Base-by-base conservation (phyloP, 2,329 filamentous ascomycete genomes). In the Alternaria conjuncta region DNA sequence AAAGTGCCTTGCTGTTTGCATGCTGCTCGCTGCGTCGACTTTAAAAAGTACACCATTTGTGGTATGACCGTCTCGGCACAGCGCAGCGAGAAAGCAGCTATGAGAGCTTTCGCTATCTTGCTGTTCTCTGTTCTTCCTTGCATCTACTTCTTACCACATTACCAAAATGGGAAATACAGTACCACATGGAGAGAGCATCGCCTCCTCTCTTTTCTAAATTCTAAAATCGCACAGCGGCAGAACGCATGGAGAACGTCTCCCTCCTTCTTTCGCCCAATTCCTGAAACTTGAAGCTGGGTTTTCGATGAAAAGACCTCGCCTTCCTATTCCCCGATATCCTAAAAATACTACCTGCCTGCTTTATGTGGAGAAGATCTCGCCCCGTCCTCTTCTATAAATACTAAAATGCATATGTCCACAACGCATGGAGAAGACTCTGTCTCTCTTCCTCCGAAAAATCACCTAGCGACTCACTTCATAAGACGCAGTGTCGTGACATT, bases 401-500 rank as follows among this genome's bases (percentile, higher is more conserved):
- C 2, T 6, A 20, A 12, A 20, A 18, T 21, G n/a, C 10, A 5
- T 9, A 44, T 11, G 9, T 13, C 12, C 12, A 2, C 3, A 13
- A 12, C 28, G 11, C 28, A 32, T 36, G 32, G 15, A 36, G 32
- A 36, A 1, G 4, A 5, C 1, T 36, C 32, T 36, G 32, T 2
- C 32, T 36, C 30, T 32, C 30, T 3, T 15, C 30, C 32, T 41
- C 15, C 4, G 2, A 1, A n/a, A 41, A 41, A 10, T 5, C 32
- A 41, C 9, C 0, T n/a, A 36, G 2, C 32, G 8, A 0, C 32
- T 1, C 2, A n/a, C 0, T 41, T 1, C 8, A 41, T 41, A 8
- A n/a, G 32, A 5, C 32, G 32, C 32, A 9, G 32, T 4, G 32
- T n/a, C 30, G n/a, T n/a, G n/a, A n/a, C 5, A 30, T 12, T 30